Percentiles rank a stretch among this genome's conserved stretches.
Evolutionary conservation across 163 green algal species (phyloP).

Genomic region (Scenedesmus sp.): DNA sequence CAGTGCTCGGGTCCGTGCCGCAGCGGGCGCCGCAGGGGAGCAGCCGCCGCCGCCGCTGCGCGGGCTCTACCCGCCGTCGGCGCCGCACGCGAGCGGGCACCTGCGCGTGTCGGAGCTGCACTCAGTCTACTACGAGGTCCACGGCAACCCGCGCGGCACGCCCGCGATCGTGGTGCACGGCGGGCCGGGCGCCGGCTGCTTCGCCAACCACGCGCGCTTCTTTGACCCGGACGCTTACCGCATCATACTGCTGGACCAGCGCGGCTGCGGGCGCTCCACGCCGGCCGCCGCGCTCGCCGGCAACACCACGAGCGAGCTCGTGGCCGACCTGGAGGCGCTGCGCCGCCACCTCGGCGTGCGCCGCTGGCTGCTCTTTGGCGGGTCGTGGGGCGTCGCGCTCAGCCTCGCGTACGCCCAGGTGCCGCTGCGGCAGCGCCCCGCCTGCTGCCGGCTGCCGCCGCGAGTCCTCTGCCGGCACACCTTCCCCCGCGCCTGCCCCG

Average conservation of each 20-base stretch:
- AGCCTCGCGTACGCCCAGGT: conserved; percentile 58
- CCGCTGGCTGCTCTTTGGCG: conserved; percentile 65
- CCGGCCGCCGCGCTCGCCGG: conserved; percentile 60
- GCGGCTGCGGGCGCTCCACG: conserved; percentile 67
- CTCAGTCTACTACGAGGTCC: conserved; percentile 62
- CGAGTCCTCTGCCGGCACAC: background rate
- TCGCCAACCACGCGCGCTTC: conserved; percentile 66
- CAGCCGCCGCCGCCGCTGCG: conserved; percentile 19
- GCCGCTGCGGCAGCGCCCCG: background rate
- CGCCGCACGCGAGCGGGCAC: conserved; percentile 16
- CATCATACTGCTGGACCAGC: conserved; percentile 78
- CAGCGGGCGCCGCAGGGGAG: background rate
- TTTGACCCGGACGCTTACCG: conserved; percentile 70
- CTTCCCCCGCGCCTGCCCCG: background rate
- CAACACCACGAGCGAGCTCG: conserved; percentile 70
- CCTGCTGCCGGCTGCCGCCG: background rate
- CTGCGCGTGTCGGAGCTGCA: conserved; percentile 57
- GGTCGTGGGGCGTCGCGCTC: conserved; percentile 68
- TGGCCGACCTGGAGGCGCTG: conserved; percentile 70
- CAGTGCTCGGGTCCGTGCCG: no score
- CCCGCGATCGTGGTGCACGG: conserved; percentile 74
- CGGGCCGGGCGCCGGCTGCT: conserved; percentile 76
- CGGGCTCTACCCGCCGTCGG: conserved; percentile 33
- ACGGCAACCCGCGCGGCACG: conserved; percentile 60
- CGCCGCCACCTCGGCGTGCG: conserved; percentile 56